Evolutionary conservation across 352 stramenopile genomes (phyloP), one percentile per base, ranked within the genome.

Genomic region (Globisporangium heterothallicum): DNA sequence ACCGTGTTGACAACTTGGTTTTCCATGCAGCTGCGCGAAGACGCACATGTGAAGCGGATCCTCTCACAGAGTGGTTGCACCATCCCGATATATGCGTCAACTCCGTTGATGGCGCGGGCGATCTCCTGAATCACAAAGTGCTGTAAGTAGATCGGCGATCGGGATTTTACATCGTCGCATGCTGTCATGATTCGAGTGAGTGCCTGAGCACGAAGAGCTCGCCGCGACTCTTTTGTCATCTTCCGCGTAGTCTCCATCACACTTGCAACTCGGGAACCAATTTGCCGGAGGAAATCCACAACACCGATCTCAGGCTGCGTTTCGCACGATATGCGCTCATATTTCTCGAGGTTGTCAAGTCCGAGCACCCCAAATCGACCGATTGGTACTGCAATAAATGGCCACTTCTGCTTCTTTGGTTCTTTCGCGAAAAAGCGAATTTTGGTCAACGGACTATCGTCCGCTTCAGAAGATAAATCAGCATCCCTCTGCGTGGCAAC

Each of bases 261-360:
- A 1, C 49, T 30, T 3, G 43, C 62, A 1, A 87, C 18, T 9
- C 40, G 35, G 0, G 22, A 5, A 0, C 64, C 74, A 12, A 84
- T 58, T 36, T 68, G 72, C 8, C 64, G 61, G 9, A 93, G 48
- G 45, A 88, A 91, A 49, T 93, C 82, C n/a, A 91, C 68, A 12
- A 93, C 44, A 0, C 82, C 82, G 12, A 88, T 63, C 58, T 93
- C 82, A 14, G 82, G 82, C 18, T 88, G 78, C 0, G 50, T 2
- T 35, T 78, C 71, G 13, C 55, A 43, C 1, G 72, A 46, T 2
- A 80, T 50, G 0, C 59, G 58, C 25, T 68, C 69, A 36, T 90
- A 87, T 1, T 44, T 58, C 14, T 73, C 59, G 34, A 93, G 61
- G 24, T 88, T 81, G 49, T 91, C 70, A n/a, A 91, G 49, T 6